Conservation (phyloP, 108 stramenopile genomes). For the Seminavis robusta region DNA sequence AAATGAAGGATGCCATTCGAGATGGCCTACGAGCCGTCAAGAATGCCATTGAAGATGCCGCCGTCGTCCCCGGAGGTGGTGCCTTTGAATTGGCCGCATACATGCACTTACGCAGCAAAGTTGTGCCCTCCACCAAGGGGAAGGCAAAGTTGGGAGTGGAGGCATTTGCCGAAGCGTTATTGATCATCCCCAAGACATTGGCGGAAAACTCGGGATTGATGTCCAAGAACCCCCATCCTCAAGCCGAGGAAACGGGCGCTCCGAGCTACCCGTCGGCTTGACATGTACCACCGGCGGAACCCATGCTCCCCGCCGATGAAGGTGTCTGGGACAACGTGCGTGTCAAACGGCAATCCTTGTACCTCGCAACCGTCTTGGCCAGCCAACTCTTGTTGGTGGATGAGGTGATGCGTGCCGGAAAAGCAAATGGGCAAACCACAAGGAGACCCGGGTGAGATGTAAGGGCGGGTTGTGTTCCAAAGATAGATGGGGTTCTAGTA, state of each 20-base stretch:
- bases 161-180: slow-evolving; percentile 95
- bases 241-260: slow-evolving; percentile 75
- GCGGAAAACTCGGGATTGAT: slow-evolving; percentile 98
- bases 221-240: slow-evolving; percentile 91
- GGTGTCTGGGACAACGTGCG: slow-evolving; percentile 98
- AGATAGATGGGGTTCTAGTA: too few species aligned
- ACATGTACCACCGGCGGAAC: slow-evolving; percentile 90
- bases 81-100: slow-evolving; percentile 95
- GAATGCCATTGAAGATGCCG: slow-evolving; percentile 94
- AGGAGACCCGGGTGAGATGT: neutral
- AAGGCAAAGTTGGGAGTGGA: slow-evolving; percentile 94
- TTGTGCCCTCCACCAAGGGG: slow-evolving; percentile 75
- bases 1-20: slow-evolving; percentile 97
- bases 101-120: slow-evolving; percentile 55
- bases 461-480: too few species aligned
- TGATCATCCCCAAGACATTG: slow-evolving; percentile 96
- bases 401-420: slow-evolving; percentile 98
- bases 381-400: slow-evolving; percentile 97
- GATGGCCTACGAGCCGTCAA: slow-evolving; percentile 97
- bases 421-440: slow-evolving; percentile 88
- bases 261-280: slow-evolving; percentile 84
- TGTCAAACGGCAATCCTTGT: slow-evolving; percentile 94
- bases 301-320: slow-evolving; percentile 90
- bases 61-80: slow-evolving; percentile 95
- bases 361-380: slow-evolving; percentile 95